Evolutionary conservation across 164 flowering plant species (phyloP), one percentile per base, ranked within the genome.

Genomic region (Cinnamomum chago): DNA sequence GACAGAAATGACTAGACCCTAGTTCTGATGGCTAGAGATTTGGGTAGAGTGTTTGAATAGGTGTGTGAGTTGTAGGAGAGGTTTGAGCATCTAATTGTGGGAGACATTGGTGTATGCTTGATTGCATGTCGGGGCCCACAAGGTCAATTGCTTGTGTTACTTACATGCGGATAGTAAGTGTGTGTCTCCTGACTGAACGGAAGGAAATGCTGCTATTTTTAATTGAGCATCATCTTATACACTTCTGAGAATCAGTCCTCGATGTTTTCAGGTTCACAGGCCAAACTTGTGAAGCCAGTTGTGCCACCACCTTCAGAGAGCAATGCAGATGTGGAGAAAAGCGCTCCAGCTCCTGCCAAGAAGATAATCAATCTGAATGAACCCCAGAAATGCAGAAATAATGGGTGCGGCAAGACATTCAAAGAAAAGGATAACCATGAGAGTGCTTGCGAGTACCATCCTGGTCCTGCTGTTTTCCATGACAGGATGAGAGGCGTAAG

Each of bases 401-500:
- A 91, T 72, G 98, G 97, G 27, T 95, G 99, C 79, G 98, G 98
- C 35, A 74, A 88, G 80, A 87, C 89, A 55, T 95, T 94, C 80
- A 91, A 84, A 81, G 99, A 95, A 73, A 93, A 83, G 78, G 93
- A 92, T 75, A 95, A 95, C 86, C 91, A 92, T 71, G 98, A 90
- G 1, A 77, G 80, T 62, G 98, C 99, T 6, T 95, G 98, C 74
- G 84, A 75, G 73, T 89, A 89, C 84, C 99, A 95, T 80, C 99
- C 99, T 28, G 99, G 98, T 1, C 98, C 98, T 68, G 90, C 99
- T 9, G 79, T 92, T 78, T 95, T 95, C 76, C 99, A 92, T 73
- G 99, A 93, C 76, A 81, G 99, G 50, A 71, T 85, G 84, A 87
- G 85, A 87, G 98, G 94, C 91, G 99, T 93, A 74, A 51, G 90